Base-by-base conservation (phyloP, 2,329 filamentous ascomycete genomes). In the Pestalotiopsis sp. region DNA sequence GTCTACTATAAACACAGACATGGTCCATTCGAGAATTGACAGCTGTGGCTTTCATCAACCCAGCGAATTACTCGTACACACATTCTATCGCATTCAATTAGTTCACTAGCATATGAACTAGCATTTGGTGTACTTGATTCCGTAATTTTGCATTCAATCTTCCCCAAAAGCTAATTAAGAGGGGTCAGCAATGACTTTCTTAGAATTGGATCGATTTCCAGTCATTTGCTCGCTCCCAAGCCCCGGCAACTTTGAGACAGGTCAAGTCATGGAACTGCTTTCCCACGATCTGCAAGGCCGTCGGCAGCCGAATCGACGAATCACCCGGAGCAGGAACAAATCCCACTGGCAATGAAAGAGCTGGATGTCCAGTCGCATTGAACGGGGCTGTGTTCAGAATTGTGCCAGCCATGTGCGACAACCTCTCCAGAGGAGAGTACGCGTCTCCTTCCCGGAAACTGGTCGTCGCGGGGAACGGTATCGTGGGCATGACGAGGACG, bases 401-500 rank as follows among this genome's bases (percentile, higher is more conserved):
- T 52, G 67, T 52, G 39, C 67, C 67, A 20, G 36, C 25, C 14
- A 39, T 63, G 9, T 45, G 41, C 3, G 45, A 31, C 17, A 66
- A 25, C 27, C 55, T 55, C 31, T 49, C 58, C 17, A 66, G 14
- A 7, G 64, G 63, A 17, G 45, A 17, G 25, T 64, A 14, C 17
- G 27, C 45, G 9, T 1, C 52, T 12, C 52, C 55, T 3, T 59
- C 57, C 3, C 57, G 57, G 27, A 59, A 59, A 69, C 73, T 71
- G 61, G 73, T 72, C 71, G 65, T 67, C 3, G 74, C 71, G 11
- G 71, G 71, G 9, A 67, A 68, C 23, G 72, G 71, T 27, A 74
- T 64, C 3, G 75, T 78, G 20, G 76, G 75, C 71, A 76, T 77
- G 49, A 77, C 71, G 1, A 77, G 69, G n/a, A 76, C 71, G 57